phyloP scores from a whole-genome alignment of 225 moss, liverwort and hornwort genomes.

The Pseudisothecium myosuroides region DNA sequence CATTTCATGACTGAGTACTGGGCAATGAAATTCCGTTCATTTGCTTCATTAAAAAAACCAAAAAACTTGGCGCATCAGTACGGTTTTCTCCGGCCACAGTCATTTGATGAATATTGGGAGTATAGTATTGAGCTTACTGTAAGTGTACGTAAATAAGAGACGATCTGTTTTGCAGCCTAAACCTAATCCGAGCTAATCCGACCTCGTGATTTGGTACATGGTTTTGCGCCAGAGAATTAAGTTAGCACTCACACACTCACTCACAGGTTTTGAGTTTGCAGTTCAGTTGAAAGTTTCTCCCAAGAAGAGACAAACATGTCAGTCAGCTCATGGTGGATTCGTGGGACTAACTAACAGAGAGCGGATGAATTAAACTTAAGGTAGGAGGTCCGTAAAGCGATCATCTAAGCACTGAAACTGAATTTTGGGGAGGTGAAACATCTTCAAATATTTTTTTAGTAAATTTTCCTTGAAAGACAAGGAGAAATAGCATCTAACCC shows the following conservation, averaged over 20 bases:
- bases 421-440: no score
- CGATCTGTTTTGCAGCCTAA: not conserved
- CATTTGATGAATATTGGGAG: not conserved
- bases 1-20: not conserved
- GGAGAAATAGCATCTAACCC: no score
- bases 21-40: not conserved
- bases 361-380: not conserved
- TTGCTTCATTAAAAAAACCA: not conserved
- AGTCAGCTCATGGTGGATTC: not conserved
- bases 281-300: not conserved
- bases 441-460: no score
- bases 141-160: no score
- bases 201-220: constrained; percentile 5
- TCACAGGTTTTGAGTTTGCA: not conserved
- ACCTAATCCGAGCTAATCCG: constrained; percentile 12
- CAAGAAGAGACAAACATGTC: not conserved
- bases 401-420: no score
- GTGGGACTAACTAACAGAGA: not conserved
- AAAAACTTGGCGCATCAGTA: not conserved
- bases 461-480: no score
- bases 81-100: no score
- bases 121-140: not conserved
- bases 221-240: constrained; percentile 4
- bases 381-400: no score
- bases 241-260: not conserved